Evolutionary conservation across 2,329 filamentous ascomycete species (phyloP).

Genomic region (Calonectria pteridis): DNA sequence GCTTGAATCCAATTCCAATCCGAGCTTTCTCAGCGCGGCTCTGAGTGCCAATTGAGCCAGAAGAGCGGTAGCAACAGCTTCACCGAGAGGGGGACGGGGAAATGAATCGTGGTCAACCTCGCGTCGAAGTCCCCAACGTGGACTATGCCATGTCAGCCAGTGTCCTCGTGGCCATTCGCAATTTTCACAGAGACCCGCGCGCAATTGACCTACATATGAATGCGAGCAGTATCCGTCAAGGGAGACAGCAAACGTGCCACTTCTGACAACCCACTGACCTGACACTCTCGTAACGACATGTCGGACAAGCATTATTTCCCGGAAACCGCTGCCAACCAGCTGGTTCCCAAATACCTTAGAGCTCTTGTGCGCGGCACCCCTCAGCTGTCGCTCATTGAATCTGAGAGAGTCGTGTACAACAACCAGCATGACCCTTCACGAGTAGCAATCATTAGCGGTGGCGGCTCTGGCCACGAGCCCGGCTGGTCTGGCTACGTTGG

Average conservation of each 20-base stretch:
- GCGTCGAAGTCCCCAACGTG: slow-evolving; percentile 6
- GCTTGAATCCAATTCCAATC: not conserved
- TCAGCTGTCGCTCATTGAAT: slow-evolving; percentile 20
- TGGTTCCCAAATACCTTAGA: slow-evolving; percentile 19
- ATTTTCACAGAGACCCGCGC: slow-evolving; percentile 3
- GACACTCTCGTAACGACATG: slow-evolving; percentile 16
- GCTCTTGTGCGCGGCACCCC: slow-evolving; percentile 18
- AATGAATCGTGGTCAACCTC: slow-evolving; percentile 11
- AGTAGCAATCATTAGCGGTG: slow-evolving; percentile 19
- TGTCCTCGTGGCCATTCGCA: not conserved
- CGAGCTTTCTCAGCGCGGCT: not conserved
- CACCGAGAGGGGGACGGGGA: not conserved
- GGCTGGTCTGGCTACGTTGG: slow-evolving; percentile 76
- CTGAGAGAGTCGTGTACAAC: slow-evolving; percentile 22
- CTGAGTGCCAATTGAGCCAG: slow-evolving; percentile 10
- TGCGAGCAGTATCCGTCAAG: not conserved
- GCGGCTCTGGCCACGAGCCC: slow-evolving; percentile 70
- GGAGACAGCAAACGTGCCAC: not conserved
- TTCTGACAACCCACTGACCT: slow-evolving; percentile 6
- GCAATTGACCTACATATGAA: slow-evolving; percentile 18
- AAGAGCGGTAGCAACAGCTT: not conserved
- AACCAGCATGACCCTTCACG: slow-evolving; percentile 20
- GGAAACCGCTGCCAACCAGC: slow-evolving; percentile 21
- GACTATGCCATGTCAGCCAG: slow-evolving; percentile 7
- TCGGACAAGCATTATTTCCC: slow-evolving; percentile 24